A percentile compares a stretch with the other conserved stretches of the same genome.
Conservation (phyloP, 2,329 filamentous ascomycete genomes). For the Immersiporthe knoxdaviesiana region DNA sequence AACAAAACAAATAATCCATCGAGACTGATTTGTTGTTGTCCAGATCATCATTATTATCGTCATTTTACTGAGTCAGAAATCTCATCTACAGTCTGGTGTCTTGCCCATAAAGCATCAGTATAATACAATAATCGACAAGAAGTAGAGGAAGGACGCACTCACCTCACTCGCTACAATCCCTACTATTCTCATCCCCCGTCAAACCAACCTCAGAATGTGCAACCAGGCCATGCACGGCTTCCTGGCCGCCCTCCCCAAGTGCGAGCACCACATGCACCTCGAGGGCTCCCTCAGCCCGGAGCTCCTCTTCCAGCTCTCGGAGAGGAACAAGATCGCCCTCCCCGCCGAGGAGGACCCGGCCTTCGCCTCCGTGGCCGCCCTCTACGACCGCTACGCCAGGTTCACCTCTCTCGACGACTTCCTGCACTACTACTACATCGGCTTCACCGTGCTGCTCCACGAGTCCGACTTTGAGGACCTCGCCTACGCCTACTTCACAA, state of each 20-base stretch:
- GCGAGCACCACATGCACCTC: slow-evolving; percentile 81
- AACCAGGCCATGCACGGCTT: slow-evolving; percentile 59
- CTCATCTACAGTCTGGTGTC: too few species aligned
- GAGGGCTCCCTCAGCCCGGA: slow-evolving; percentile 74
- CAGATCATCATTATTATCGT: too few species aligned
- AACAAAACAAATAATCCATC: not conserved
- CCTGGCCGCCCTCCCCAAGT: slow-evolving; percentile 71
- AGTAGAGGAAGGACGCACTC: too few species aligned
- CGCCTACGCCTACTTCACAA: slow-evolving; percentile 71
- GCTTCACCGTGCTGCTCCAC: slow-evolving; percentile 69
- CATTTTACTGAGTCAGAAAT: too few species aligned
- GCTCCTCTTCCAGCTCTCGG: slow-evolving; percentile 71
- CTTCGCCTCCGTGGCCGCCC: slow-evolving; percentile 62
- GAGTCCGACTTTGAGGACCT: slow-evolving; percentile 72
- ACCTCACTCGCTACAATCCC: too few species aligned
- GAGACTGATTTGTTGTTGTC: not conserved
- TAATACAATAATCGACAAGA: too few species aligned
- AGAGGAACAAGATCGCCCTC: slow-evolving; percentile 66
- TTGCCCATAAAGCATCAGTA: too few species aligned
- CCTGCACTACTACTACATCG: slow-evolving; percentile 77
- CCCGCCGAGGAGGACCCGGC: slow-evolving; percentile 60
- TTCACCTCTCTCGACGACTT: slow-evolving; percentile 79
- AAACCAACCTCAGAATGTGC: slow-evolving; percentile 53
- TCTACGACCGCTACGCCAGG: slow-evolving; percentile 65
- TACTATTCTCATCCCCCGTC: too few species aligned